Base-by-base conservation (phyloP, 2,329 filamentous ascomycete species). In the Cordyceps cateniannulata region DNA sequence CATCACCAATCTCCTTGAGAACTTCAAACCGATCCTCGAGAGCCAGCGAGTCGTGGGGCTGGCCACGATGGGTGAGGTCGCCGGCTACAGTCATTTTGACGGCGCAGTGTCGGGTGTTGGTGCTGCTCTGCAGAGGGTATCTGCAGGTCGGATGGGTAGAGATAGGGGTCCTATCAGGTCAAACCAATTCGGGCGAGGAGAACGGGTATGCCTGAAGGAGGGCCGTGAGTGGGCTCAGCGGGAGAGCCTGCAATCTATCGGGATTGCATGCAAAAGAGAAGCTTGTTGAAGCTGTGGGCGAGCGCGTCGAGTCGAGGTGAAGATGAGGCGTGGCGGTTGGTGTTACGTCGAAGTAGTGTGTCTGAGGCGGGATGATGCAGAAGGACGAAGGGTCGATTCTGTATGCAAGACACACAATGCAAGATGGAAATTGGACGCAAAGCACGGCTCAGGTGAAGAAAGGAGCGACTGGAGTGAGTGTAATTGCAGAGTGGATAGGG, bases 1-100 rank as follows among this genome's bases (percentile, higher is more conserved):
- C 95, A 85, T 99, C 95, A 54, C 95, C 95, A 73, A 99, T 96
- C 71, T 99, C 95, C 77, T 98, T 99, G 72, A 99, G 79, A 60
- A 99, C 87, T 76, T 99, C 93, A 73, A 97, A 99, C 68, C 93
- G 87, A 72, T 99, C 95, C 73, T 97, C 93, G 59, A 99, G 85
- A 59, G 86, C 83, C 76, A 87, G 69, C 76, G 81, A 70, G 73
- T 79, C 78, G 60, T 83, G 79, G 56, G 83, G 79, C 67, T 85
- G 83, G 74, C 85, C 85, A 72, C 89, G 85, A 69, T 87, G 85
- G 75, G 88, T 83, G 69, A 86, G 78, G 70, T 93, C 91, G 74
- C 87, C 86, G 71, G 85, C 82, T 75, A 91, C 85, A 50, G 89
- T 90, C 90, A 96, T 96, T 67, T 70, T 86, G 68, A 63, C 62